Conservation (phyloP, 768 basidiomycete species). For the Phanerochaete sordida region DNA sequence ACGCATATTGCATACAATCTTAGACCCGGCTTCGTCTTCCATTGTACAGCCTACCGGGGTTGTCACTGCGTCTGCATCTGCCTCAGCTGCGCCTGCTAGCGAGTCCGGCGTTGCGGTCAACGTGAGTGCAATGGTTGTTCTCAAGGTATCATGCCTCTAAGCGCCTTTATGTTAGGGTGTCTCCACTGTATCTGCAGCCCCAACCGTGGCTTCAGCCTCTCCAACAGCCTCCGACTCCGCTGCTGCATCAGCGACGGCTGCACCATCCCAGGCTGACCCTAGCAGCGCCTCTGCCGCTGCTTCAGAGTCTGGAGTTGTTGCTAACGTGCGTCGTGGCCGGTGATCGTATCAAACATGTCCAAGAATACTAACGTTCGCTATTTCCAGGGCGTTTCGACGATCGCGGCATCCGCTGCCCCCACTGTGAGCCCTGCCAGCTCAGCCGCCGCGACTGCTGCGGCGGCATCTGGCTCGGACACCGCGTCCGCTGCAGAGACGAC, state of each 20-base stretch:
- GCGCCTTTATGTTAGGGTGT: conserved; percentile 8
- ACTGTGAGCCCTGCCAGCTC: conserved; percentile 12
- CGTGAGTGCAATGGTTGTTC: not conserved
- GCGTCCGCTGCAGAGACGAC: conserved; percentile 4
- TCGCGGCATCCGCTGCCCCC: conserved; percentile 12
- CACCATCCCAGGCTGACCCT: not conserved
- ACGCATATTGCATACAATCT: too few relatives aligned
- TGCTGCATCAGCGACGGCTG: not conserved
- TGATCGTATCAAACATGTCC: conserved; percentile 9
- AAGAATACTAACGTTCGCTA: not conserved
- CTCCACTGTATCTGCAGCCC: conserved; percentile 11
- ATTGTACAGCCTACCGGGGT: not conserved
- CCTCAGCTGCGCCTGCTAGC: conserved; percentile 19
- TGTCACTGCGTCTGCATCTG: conserved; percentile 9
- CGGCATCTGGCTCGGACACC: not conserved
- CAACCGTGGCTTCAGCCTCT: conserved; percentile 15
- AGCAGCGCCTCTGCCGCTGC: not conserved
- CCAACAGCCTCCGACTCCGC: conserved; percentile 10
- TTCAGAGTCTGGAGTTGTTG: not conserved
- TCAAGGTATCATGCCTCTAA: not conserved
- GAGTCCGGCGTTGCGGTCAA: not conserved
- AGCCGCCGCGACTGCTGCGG: not conserved
- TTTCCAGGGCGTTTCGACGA: conserved; percentile 19
- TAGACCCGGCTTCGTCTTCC: not conserved
- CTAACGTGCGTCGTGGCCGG: not conserved